These are phyloP conservation scores for Corymbia maculata DNA, from an alignment of 345 rosid species.

Conservation along the genomic window DNA sequence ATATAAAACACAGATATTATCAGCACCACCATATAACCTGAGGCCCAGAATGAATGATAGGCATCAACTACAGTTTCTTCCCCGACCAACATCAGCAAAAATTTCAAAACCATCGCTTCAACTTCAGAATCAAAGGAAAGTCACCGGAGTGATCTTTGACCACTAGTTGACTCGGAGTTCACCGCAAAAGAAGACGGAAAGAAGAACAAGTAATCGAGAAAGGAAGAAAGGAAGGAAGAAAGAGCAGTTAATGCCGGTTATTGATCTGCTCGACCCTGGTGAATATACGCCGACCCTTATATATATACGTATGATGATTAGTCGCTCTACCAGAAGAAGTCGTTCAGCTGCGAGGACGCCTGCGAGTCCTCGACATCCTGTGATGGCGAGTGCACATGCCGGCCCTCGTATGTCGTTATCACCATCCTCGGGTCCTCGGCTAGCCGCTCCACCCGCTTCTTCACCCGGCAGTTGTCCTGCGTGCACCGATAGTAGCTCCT, in stretches of 20 bases:
- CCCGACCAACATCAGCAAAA: neutral
- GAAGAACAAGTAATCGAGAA: neutral
- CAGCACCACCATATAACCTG: neutral
- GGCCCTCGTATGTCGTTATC: slow-evolving; percentile 94
- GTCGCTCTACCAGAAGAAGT: slow-evolving; percentile 52
- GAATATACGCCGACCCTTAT: neutral
- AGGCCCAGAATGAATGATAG: neutral
- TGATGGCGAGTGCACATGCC: slow-evolving; percentile 86
- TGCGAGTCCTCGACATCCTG: slow-evolving; percentile 57
- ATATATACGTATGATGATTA: neutral
- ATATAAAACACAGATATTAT: neutral
- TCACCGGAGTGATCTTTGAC: neutral
- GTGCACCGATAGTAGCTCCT: slow-evolving; percentile 99
- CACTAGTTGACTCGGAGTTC: neutral
- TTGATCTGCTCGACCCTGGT: neutral
- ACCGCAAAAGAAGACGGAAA: neutral
- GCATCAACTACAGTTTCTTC: neutral
- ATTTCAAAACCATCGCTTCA: neutral
- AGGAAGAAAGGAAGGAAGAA: neutral
- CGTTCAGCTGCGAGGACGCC: slow-evolving; percentile 22
- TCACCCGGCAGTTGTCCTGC: slow-evolving; percentile 83
- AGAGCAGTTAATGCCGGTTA: neutral
- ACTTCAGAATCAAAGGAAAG: neutral
- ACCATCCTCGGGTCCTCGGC: slow-evolving; percentile 99
- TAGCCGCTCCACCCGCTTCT: slow-evolving; percentile 95